Evolutionary conservation across 139 green algal species (phyloP).

Genomic region (Medakamo hakoo): DNA sequence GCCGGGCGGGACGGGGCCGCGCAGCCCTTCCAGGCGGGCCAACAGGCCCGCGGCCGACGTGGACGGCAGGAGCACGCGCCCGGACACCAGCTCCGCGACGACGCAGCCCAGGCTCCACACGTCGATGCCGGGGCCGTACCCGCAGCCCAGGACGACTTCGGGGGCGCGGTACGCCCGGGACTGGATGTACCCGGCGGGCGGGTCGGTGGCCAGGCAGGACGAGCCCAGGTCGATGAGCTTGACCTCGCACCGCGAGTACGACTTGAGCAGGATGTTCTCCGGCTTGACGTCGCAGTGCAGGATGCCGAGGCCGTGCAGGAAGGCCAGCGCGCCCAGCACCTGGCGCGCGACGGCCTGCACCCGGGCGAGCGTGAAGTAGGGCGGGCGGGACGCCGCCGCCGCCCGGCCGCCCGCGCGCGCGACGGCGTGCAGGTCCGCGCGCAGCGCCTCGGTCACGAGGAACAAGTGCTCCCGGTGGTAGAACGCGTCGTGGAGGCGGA

Average conservation of each 20-base stretch:
- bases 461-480: conserved; percentile 97
- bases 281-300: conserved; percentile 95
- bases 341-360: conserved; percentile 76
- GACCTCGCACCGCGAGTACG: conserved; percentile 34
- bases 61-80: conserved; percentile 82
- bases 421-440: conserved; percentile 96
- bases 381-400: neutral
- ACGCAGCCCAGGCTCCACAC: conserved; percentile 93
- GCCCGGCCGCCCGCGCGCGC: conserved; percentile 37
- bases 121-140: conserved; percentile 80
- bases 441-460: conserved; percentile 90
- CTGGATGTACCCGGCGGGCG: conserved; percentile 84
- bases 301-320: conserved; percentile 55
- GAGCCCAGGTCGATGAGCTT: conserved; percentile 93
- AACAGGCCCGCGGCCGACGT: conserved; percentile 65
- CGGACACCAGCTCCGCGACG: conserved; percentile 79
- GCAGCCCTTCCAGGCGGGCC: conserved; percentile 71
- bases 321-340: conserved; percentile 59
- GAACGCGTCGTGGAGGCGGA: conserved; percentile 91
- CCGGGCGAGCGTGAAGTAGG: conserved; percentile 80
- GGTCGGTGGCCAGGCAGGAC: conserved; percentile 83
- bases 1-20: conserved; percentile 57
- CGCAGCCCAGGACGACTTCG: conserved; percentile 83
- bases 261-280: conserved; percentile 72
- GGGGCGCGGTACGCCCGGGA: conserved; percentile 82